Conservation (phyloP, 2,329 filamentous ascomycete species). For the Alternaria arborescens region DNA sequence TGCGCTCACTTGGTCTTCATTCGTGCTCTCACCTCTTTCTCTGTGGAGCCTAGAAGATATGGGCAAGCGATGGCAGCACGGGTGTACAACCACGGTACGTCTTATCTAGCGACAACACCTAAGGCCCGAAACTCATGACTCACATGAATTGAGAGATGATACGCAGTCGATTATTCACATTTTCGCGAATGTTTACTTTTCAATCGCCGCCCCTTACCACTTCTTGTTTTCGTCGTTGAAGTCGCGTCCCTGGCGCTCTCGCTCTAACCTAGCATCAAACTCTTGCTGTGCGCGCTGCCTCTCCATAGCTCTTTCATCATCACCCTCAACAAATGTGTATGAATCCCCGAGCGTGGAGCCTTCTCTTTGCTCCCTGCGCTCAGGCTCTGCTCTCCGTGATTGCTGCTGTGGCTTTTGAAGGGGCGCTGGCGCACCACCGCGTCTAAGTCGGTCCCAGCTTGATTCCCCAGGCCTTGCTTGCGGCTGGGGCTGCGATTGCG, state of each 20-base stretch:
- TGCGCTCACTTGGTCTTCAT: background rate
- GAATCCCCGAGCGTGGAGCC: slow-evolving; percentile 52
- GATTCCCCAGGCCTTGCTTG: slow-evolving; percentile 45
- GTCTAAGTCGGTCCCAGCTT: slow-evolving; percentile 57
- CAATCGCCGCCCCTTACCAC: slow-evolving; percentile 31
- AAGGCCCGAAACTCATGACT: too few relatives aligned
- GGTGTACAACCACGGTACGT: background rate
- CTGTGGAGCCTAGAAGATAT: background rate
- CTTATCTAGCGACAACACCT: background rate
- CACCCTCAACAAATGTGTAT: slow-evolving; percentile 55
- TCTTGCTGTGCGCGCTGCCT: slow-evolving; percentile 59
- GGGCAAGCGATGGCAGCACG: background rate
- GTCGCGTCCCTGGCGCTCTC: slow-evolving; percentile 58
- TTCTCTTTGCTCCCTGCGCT: slow-evolving; percentile 37
- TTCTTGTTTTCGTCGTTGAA: slow-evolving; percentile 46
- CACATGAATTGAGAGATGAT: background rate
- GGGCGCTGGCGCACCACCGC: slow-evolving; percentile 36
- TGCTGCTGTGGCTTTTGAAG: slow-evolving; percentile 21
- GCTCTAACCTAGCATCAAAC: slow-evolving; percentile 60
- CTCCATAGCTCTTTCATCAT: slow-evolving; percentile 55
- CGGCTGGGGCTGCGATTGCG: slow-evolving; percentile 18
- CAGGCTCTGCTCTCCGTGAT: slow-evolving; percentile 25
- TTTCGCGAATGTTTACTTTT: background rate
- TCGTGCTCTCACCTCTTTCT: background rate
- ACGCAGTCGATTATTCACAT: background rate